Percentiles rank a stretch among this genome's conserved stretches.
These are phyloP conservation scores for Ophiocordyceps camponoti-saundersi DNA, from an alignment of 2,329 filamentous ascomycete genomes.

Conservation along the genomic window DNA sequence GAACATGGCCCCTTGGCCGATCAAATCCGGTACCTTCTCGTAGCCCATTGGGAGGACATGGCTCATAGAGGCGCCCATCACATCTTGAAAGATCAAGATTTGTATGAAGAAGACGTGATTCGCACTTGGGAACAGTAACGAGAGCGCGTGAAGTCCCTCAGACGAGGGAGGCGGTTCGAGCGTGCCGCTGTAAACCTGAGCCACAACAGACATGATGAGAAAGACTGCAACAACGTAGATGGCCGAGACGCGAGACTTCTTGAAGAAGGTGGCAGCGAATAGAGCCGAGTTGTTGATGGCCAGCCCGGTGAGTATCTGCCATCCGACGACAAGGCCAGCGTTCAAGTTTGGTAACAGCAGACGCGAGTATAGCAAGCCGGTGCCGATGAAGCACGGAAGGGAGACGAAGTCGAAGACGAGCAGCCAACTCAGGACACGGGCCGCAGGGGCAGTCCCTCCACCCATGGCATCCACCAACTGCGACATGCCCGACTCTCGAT, in stretches of 20 bases:
- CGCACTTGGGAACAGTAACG: conserved; percentile 8
- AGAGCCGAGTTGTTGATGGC: conserved; percentile 48
- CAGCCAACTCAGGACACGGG: conserved; percentile 10
- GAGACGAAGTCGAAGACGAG: conserved; percentile 9
- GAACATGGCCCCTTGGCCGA: conserved; percentile 13
- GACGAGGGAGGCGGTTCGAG: conserved; percentile 1
- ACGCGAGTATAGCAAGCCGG: conserved; percentile 15
- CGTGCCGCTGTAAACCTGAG: conserved; percentile 6
- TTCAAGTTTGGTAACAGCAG: conserved; percentile 13
- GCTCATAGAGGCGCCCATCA: conserved; percentile 2
- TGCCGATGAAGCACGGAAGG: conserved; percentile 22
- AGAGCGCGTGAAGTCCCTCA: conserved; percentile 3
- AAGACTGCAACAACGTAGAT: conserved; percentile 13
- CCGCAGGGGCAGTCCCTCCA: conserved; percentile 13
- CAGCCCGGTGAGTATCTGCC: conserved; percentile 29
- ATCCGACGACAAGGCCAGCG: conserved; percentile 16
- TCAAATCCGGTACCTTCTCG: conserved; percentile 1
- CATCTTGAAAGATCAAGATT: conserved; percentile 8
- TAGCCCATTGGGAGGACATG: conserved; percentile 1
- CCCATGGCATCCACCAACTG: conserved; percentile 24
- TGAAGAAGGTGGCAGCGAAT: conserved; percentile 27
- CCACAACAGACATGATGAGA: conserved; percentile 10
- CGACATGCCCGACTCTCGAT: conserved; percentile 15
- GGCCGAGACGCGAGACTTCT: conserved; percentile 12
- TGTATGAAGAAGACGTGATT: conserved; percentile 9